Evolutionary conservation across 164 flowering plant species (phyloP).

Genomic region (Vitis vinifera): DNA sequence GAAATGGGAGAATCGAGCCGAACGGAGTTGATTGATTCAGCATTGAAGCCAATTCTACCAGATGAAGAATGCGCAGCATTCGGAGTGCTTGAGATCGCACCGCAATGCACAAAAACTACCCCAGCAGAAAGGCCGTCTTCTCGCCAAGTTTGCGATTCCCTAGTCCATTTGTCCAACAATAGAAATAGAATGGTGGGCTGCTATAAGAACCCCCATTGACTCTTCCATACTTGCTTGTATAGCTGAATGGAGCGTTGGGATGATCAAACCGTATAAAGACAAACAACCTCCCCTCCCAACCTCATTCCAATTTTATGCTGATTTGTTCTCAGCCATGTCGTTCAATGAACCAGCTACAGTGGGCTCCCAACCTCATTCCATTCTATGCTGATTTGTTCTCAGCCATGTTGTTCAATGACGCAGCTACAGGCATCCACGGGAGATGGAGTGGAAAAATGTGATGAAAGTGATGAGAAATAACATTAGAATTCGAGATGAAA

Average conservation of each 20-base stretch:
- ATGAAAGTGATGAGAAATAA: too few species aligned
- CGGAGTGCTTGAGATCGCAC: conserved; percentile 77
- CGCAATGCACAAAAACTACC: conserved; percentile 76
- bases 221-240: conserved; percentile 2
- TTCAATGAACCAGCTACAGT: too few species aligned
- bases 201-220: conserved; percentile 30
- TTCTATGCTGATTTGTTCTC: too few species aligned
- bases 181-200: conserved; percentile 24
- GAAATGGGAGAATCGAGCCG: too few species aligned
- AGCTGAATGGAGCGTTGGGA: not conserved
- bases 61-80: conserved; percentile 64
- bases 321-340: too few species aligned
- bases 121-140: conserved; percentile 81
- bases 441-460: too few species aligned
- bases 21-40: conserved; percentile 67
- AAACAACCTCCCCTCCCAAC: not conserved
- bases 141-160: conserved; percentile 66
- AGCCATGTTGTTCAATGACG: too few species aligned
- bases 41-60: conserved; percentile 55
- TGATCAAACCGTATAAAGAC: too few species aligned
- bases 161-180: conserved; percentile 54
- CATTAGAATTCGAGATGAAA: too few species aligned
- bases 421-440: too few species aligned
- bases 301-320: too few species aligned
- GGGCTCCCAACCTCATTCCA: too few species aligned